Evolutionary conservation across 2,329 filamentous ascomycete species (phyloP).

Genomic region (Ascochyta viciae-villosae): DNA sequence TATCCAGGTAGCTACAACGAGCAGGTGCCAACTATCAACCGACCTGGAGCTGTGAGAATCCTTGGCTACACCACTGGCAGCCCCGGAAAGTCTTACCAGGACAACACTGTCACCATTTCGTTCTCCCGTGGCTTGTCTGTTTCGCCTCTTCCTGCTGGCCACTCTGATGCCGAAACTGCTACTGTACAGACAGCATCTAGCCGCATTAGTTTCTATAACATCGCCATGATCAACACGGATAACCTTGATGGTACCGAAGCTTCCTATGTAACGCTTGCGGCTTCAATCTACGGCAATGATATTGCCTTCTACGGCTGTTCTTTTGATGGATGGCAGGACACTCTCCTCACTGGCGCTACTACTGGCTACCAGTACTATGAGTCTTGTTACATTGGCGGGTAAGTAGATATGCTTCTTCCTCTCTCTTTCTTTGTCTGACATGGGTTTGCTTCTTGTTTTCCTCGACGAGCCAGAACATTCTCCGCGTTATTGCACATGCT

Average conservation of each 20-base stretch:
- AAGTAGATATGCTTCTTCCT: background rate
- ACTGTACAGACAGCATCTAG: slow-evolving; percentile 55
- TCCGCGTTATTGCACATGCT: too few species aligned
- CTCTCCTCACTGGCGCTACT: slow-evolving; percentile 41
- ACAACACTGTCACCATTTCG: slow-evolving; percentile 64
- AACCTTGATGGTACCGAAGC: slow-evolving; percentile 52
- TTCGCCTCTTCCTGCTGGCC: slow-evolving; percentile 40
- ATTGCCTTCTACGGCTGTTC: slow-evolving; percentile 65
- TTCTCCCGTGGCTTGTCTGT: slow-evolving; percentile 51
- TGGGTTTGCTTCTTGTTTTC: background rate
- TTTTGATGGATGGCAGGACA: slow-evolving; percentile 64
- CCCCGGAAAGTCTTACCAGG: slow-evolving; percentile 51
- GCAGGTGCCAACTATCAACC: slow-evolving; percentile 60
- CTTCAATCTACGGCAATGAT: slow-evolving; percentile 57
- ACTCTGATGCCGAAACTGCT: slow-evolving; percentile 59
- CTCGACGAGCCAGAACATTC: too few species aligned
- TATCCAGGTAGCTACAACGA: slow-evolving; percentile 64
- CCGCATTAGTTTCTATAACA: slow-evolving; percentile 66
- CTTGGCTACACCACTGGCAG: slow-evolving; percentile 64
- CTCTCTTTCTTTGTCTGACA: background rate
- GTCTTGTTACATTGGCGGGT: slow-evolving; percentile 60
- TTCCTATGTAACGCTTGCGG: slow-evolving; percentile 56
- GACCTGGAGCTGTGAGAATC: slow-evolving; percentile 59
- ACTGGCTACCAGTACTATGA: slow-evolving; percentile 63
- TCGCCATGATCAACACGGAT: slow-evolving; percentile 55